A percentile compares a stretch with the other conserved stretches of the same genome.
Evolutionary conservation across 2,329 filamentous ascomycete species (phyloP).

Genomic region (Ceratocystis alfenasii): DNA sequence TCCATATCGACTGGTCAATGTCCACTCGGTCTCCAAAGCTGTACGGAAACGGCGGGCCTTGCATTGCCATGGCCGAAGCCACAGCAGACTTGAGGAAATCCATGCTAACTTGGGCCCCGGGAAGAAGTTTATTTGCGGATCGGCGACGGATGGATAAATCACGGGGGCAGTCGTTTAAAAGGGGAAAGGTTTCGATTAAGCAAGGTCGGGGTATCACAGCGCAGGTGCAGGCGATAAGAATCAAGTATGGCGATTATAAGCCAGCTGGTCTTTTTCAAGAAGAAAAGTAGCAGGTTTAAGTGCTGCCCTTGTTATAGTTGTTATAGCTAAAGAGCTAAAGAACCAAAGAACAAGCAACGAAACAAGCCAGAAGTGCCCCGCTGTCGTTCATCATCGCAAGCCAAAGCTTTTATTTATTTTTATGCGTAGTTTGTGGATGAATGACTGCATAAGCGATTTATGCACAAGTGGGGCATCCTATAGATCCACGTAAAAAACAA

Average conservation of each 20-base stretch:
- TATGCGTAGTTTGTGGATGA: neutral
- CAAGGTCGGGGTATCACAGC: neutral
- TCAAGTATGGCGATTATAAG: neutral
- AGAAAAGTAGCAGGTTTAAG: neutral
- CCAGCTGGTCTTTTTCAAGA: neutral
- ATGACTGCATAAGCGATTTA: neutral
- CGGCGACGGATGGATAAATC: neutral
- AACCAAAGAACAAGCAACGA: neutral
- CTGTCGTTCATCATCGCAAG: neutral
- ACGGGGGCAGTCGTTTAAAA: neutral
- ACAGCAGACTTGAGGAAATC: conserved; percentile 97
- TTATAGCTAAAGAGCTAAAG: no score
- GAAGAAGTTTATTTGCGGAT: conserved; percentile 9
- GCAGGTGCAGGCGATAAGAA: neutral
- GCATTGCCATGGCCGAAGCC: conserved; percentile 85
- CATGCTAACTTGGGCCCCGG: conserved; percentile 43
- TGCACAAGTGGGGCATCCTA: neutral
- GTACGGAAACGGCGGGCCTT: conserved; percentile 79
- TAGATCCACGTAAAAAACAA: no score
- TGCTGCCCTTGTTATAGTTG: neutral
- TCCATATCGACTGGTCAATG: conserved; percentile 88
- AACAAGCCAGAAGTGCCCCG: neutral
- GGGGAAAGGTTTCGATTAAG: neutral
- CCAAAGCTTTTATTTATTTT: neutral
- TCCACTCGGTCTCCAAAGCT: conserved; percentile 87